A percentile compares a stretch with the other conserved stretches of the same genome.
phyloP scores from a whole-genome alignment of 2,329 filamentous ascomycete genomes.

The Escovopsis sp. region DNA sequence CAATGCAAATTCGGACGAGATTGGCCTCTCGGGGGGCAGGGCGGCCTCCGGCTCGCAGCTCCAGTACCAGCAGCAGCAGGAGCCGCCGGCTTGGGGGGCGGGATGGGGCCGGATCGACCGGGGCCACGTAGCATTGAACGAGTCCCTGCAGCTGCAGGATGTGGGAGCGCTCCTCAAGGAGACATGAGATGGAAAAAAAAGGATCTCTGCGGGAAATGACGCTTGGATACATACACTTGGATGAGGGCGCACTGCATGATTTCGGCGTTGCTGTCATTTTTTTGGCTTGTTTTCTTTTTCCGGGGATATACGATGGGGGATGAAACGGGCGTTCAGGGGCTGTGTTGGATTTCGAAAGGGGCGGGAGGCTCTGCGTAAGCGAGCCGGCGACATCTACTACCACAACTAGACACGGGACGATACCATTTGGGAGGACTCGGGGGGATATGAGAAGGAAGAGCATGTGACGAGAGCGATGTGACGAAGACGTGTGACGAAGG shows the following conservation, averaged over 20 bases:
- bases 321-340: background rate
- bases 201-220: background rate
- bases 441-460: too few species aligned
- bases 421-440: too few species aligned
- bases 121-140: conserved; percentile 12
- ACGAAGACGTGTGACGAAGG: too few species aligned
- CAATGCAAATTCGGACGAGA: conserved; percentile 6
- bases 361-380: too few species aligned
- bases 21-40: conserved; percentile 3
- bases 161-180: conserved; percentile 6
- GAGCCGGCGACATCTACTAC: too few species aligned
- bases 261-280: background rate
- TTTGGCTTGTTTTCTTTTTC: background rate
- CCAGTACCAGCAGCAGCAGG: conserved; percentile 3
- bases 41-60: conserved; percentile 1
- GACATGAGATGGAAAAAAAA: background rate
- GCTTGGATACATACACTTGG: background rate
- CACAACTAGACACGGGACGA: too few species aligned
- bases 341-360: background rate
- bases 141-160: conserved; percentile 6
- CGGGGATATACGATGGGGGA: background rate
- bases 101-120: conserved; percentile 17
- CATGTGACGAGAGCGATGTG: too few species aligned
- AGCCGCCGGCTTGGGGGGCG: conserved; percentile 15
- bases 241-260: background rate